Conservation (phyloP, 129 eudicot genomes). For the Scalesia atractyloides region DNA sequence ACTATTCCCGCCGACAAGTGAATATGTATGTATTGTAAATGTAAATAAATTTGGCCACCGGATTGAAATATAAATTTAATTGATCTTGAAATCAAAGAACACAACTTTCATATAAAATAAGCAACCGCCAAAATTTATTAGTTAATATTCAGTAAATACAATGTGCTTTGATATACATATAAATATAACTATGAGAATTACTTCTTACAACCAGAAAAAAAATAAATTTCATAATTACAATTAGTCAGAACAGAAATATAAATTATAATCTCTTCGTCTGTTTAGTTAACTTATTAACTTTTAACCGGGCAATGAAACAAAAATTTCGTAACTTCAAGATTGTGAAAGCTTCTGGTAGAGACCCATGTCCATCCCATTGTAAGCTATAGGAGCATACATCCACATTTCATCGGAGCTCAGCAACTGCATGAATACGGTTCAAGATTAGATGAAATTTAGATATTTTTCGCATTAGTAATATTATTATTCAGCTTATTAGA, state of each 20-base stretch:
- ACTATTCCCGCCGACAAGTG: no score
- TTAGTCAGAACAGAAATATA: slow-evolving; percentile 28
- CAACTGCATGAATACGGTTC: slow-evolving; percentile 60
- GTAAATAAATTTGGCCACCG: no score
- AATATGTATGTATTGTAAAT: no score
- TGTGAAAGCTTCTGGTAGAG: slow-evolving; percentile 66
- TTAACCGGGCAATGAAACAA: not conserved
- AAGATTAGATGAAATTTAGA: not conserved
- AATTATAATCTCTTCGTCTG: not conserved
- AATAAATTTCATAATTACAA: slow-evolving; percentile 39
- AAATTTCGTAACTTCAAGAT: slow-evolving; percentile 26
- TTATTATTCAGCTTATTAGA: not conserved
- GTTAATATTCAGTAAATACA: slow-evolving; percentile 22
- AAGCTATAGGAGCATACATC: slow-evolving; percentile 98
- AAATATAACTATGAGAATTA: slow-evolving; percentile 28
- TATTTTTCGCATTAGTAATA: no score
- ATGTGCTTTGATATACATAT: slow-evolving; percentile 21
- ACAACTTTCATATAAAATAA: slow-evolving; percentile 13
- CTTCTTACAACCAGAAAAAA: slow-evolving; percentile 26
- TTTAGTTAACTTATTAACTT: slow-evolving; percentile 16
- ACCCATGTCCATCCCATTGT: slow-evolving; percentile 91
- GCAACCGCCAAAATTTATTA: slow-evolving; percentile 14
- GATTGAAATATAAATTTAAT: slow-evolving; percentile 1
- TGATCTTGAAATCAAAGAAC: slow-evolving; percentile 16
- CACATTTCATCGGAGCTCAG: slow-evolving; percentile 93